Percentiles rank a stretch among this genome's conserved stretches.
phyloP scores from a whole-genome alignment of 495 filamentous ascomycete genomes.

The Hypoxylon subgilvum region DNA sequence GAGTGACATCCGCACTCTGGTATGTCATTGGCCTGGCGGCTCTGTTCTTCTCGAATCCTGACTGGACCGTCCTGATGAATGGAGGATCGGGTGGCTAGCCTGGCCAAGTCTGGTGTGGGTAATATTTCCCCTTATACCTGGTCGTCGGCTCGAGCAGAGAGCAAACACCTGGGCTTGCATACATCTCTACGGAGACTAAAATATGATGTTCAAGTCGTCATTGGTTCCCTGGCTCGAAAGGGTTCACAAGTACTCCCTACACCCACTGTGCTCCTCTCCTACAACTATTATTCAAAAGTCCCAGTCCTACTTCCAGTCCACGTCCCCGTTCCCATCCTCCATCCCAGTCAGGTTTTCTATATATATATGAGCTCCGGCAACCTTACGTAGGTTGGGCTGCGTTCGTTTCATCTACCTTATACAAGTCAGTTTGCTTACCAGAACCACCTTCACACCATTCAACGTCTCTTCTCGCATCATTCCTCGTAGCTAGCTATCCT shows the following conservation, averaged over 20 bases:
- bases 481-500: not conserved
- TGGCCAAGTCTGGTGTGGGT: constrained; percentile 21
- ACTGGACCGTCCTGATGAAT: constrained; percentile 22
- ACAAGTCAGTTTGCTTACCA: not conserved
- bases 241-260: constrained; percentile 20
- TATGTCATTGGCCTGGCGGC: constrained; percentile 14
- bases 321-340: not conserved
- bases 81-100: constrained; percentile 27
- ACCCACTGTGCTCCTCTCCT: constrained; percentile 5
- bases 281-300: constrained; percentile 6
- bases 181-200: not conserved
- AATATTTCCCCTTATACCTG: constrained; percentile 19
- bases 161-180: constrained; percentile 4
- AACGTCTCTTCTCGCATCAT: not conserved
- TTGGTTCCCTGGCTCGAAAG: constrained; percentile 6
- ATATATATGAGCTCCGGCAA: constrained; percentile 7
- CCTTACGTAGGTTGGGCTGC: constrained; percentile 4
- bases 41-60: constrained; percentile 21
- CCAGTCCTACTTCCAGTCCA: not conserved
- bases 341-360: not conserved
- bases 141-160: constrained; percentile 19
- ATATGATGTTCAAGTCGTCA: constrained; percentile 26
- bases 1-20: constrained; percentile 10
- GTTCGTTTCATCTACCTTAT: not conserved
- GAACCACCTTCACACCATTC: not conserved